Evolutionary conservation across 495 filamentous ascomycete genomes (phyloP).

Genomic region (Podospora sp.): DNA sequence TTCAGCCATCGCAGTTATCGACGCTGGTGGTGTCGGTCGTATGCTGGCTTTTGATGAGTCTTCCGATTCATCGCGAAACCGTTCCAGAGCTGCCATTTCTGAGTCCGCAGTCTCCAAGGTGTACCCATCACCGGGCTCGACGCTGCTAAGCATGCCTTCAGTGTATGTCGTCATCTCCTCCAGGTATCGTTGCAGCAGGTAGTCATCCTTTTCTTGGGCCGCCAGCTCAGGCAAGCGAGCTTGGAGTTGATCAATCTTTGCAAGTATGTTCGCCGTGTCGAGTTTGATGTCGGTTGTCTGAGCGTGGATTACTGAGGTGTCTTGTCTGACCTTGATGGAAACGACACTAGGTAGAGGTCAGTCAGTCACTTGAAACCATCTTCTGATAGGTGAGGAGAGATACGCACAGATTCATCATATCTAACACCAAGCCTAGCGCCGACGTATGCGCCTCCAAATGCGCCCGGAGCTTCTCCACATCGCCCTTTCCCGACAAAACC

Average conservation of each 20-base stretch:
- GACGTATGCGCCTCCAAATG: conserved; percentile 10
- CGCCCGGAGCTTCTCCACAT: conserved; percentile 8
- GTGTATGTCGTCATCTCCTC: conserved; percentile 15
- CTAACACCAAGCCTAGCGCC: conserved; percentile 8
- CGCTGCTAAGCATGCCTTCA: conserved; percentile 8
- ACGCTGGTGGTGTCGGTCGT: not conserved
- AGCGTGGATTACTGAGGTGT: not conserved
- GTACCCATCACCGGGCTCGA: not conserved
- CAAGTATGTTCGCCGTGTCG: conserved; percentile 11
- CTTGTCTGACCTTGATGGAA: conserved; percentile 4
- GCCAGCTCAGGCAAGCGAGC: not conserved
- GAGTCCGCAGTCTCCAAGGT: not conserved
- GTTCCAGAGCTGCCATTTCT: conserved; percentile 4
- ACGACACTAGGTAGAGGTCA: not conserved
- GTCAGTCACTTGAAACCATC: not conserved
- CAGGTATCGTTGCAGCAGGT: conserved; percentile 10
- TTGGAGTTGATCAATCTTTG: conserved; percentile 7
- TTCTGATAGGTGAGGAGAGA: not conserved
- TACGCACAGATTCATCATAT: conserved; percentile 7
- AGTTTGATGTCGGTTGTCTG: conserved; percentile 11
- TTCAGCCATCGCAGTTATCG: not conserved
- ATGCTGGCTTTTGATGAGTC: not conserved
- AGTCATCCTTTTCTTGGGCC: conserved; percentile 1
- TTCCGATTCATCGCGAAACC: not conserved
- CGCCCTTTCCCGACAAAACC: conserved; percentile 3